Base-by-base conservation (phyloP, 2,329 filamentous ascomycete species). In the Alternaria alternata region DNA sequence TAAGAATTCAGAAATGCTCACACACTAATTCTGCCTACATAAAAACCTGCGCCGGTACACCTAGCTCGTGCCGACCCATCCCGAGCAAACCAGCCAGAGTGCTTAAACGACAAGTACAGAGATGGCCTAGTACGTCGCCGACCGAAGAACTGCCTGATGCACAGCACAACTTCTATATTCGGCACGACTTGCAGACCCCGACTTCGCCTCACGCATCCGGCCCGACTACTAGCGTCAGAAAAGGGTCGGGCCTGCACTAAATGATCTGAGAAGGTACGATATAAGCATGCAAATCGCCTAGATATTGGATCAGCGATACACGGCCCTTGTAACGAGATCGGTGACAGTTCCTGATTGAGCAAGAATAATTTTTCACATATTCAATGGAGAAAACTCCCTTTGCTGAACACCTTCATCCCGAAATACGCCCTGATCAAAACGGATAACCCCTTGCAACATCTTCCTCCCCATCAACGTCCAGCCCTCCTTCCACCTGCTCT, bases 401-500 rank as follows among this genome's bases (percentile, higher is more conserved):
- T 55, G n/a, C 16, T 20, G 14, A 39, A 39, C n/a, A 39, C 9
- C n/a, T 20, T 20, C n/a, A 18, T 2, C 8, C n/a, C 18, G 18
- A 41, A 22, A 9, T 6, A 18, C 38, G 5, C 18, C 32, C 12
- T 22, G 22, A 20, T 7, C 16, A 83, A 62, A 81, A 91, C 5
- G 91, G 90, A 82, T 92, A 93, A 57, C 76, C 81, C 56, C 84
- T 81, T 32, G 51, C 65, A 8, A 82, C 78, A 51, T 89, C 86
- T 5, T 91, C 88, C 73, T 91, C 88, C 72, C 81, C 83, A 16
- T 82, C 81, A 54, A 89, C 12, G 60, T 91, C 85, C 67, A 94
- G 68, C 0, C 92, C 92, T 12, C 78, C 79, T n/a, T 83, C 84
- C 3, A 94, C 63, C 80, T 96, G 92, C 79, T 91, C 89, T 75